Percentiles rank a stretch among this genome's conserved stretches.
Evolutionary conservation across 2,329 filamentous ascomycete species (phyloP).

Genomic region (Didymella segeticola): DNA sequence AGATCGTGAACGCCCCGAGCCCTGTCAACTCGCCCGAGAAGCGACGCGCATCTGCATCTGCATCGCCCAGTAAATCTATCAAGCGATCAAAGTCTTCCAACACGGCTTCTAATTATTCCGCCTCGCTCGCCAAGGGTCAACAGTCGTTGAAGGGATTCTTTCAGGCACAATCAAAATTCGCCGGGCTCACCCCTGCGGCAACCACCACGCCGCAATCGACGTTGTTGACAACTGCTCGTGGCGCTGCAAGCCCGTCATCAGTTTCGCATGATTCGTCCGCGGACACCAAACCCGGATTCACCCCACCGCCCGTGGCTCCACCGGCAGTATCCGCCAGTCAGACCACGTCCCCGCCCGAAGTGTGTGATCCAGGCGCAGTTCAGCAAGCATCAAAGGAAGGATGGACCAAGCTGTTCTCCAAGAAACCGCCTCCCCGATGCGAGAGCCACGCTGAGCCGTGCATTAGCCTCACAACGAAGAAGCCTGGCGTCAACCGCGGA

Average conservation of each 20-base stretch:
- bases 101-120: slow-evolving; percentile 21
- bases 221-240: background rate
- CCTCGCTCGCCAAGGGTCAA: slow-evolving; percentile 55
- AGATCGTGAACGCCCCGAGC: slow-evolving; percentile 14
- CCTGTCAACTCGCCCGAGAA: slow-evolving; percentile 41
- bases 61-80: slow-evolving; percentile 26
- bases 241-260: slow-evolving; percentile 3
- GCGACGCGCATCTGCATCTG: slow-evolving; percentile 31
- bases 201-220: slow-evolving; percentile 9
- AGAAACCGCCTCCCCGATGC: slow-evolving; percentile 76
- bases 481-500: slow-evolving; percentile 81
- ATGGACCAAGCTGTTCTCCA: slow-evolving; percentile 85
- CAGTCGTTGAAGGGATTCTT: slow-evolving; percentile 81
- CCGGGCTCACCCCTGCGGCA: slow-evolving; percentile 8
- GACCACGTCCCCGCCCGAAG: slow-evolving; percentile 13
- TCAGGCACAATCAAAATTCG: slow-evolving; percentile 44
- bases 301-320: slow-evolving; percentile 9
- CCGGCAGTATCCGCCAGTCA: slow-evolving; percentile 7
- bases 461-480: slow-evolving; percentile 83
- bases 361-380: slow-evolving; percentile 42
- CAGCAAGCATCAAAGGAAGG: slow-evolving; percentile 75
- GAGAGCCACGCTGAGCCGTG: slow-evolving; percentile 86
- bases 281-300: slow-evolving; percentile 3
- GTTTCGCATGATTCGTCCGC: slow-evolving; percentile 4
- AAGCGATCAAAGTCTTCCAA: slow-evolving; percentile 61